These are phyloP conservation scores for Botrytis byssoidea DNA, from an alignment of 2,329 filamentous ascomycete species.

Conservation along the genomic window DNA sequence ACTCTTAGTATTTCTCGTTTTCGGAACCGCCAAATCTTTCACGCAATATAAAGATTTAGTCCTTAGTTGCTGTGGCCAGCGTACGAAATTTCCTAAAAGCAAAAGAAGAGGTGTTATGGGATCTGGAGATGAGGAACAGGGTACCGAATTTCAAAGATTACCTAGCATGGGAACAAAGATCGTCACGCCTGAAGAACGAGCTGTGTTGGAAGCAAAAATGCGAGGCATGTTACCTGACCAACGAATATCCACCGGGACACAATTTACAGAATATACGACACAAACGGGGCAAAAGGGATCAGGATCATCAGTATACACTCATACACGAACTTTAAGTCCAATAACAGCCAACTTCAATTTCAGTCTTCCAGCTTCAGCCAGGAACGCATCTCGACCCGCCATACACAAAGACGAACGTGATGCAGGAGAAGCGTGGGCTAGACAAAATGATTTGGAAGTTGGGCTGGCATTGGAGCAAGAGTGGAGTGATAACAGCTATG, in stretches of 20 bases:
- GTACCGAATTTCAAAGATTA: slow-evolving; percentile 18
- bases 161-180: slow-evolving; percentile 7
- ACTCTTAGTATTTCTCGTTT: slow-evolving; percentile 43
- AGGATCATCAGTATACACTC: slow-evolving; percentile 2
- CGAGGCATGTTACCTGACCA: background rate
- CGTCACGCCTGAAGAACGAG: background rate
- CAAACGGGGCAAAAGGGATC: background rate
- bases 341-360: slow-evolving; percentile 4
- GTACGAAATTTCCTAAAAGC: slow-evolving; percentile 7
- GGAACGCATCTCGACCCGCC: background rate
- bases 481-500: background rate
- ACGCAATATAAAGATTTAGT: slow-evolving; percentile 35
- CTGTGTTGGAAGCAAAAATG: slow-evolving; percentile 15
- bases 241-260: background rate
- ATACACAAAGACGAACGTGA: background rate
- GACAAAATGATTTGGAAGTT: slow-evolving; percentile 14
- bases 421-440: slow-evolving; percentile 6
- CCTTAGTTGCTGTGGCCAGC: slow-evolving; percentile 26
- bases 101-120: slow-evolving; percentile 8
- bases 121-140: slow-evolving; percentile 14
- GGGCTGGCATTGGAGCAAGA: slow-evolving; percentile 9
- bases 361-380: background rate
- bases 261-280: background rate
- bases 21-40: slow-evolving; percentile 44
- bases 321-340: slow-evolving; percentile 4